Base-by-base conservation (phyloP, 2,329 filamentous ascomycete genomes). In the Dactylellina drechsleri region DNA sequence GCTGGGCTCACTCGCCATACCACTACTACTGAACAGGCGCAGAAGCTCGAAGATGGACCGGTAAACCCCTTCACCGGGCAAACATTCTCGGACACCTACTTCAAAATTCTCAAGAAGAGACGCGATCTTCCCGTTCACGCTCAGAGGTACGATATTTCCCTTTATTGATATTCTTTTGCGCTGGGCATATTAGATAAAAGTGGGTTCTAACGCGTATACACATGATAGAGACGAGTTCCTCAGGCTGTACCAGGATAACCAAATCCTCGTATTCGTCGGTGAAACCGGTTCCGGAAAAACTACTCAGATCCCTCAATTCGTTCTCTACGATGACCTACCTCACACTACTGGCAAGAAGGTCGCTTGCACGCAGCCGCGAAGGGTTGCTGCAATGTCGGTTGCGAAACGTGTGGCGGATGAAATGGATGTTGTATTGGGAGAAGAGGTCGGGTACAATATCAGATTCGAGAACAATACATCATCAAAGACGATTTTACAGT, bases 241-340 rank as follows among this genome's bases (percentile, higher is more conserved):
- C 74, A 85, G 93, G 81, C 88, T 96, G 80, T 99, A 96, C 84
- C 96, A 99, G 80, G 89, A 91, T 80, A 92, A 90, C 23, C 95
- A 99, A 83, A 97, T 99, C 79, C 89, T 99, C 76, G 95, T 99
- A 80, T 97, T 99, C 80, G 95, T 99, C 77, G 95, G 95, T 85
- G 95, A 99, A 86, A 99, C 95, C 7, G 95, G 96, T 88, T 99
- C 95, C 78, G 95, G 95, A 84, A 99, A 99, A 85, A 99, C 95
- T 3, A 99, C 95, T 0, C 95, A 99, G 85, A 98, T 99, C 76
- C 95, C 95, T 1, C 95, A 99, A 82, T 99, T 97, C 82, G 94
- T 99, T 78, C 88, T 99, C 47, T 98, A 91, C 85, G 95, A 99
- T 83, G 95, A 99, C 83, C 87, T 97, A 36, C 94, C 95, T 26